These are phyloP conservation scores for Yamadazyma blattariae DNA, from an alignment of 1,139 yeast species.

Conservation along the genomic window DNA sequence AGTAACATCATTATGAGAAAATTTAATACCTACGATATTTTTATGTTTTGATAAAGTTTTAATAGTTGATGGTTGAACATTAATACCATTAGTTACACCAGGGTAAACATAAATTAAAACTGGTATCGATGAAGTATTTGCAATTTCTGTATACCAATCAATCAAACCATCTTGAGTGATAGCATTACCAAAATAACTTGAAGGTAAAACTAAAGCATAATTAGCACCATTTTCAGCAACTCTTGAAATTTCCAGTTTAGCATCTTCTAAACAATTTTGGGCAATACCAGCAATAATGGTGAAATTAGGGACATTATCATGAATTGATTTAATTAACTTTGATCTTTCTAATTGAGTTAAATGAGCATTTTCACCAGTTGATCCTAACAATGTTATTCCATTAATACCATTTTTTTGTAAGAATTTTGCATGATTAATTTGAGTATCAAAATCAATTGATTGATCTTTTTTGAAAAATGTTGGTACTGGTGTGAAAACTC, in stretches of 20 bases:
- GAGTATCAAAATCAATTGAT: slow-evolving; percentile 31
- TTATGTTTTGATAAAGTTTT: slow-evolving; percentile 32
- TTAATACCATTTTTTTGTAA: slow-evolving; percentile 27
- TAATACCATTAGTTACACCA: slow-evolving; percentile 41
- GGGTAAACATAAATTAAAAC: slow-evolving; percentile 50
- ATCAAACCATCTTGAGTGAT: slow-evolving; percentile 40
- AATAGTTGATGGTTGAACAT: slow-evolving; percentile 27
- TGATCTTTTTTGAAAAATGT: slow-evolving; percentile 33
- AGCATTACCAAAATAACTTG: slow-evolving; percentile 44
- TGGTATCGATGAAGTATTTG: slow-evolving; percentile 43
- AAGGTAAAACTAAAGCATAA: slow-evolving; percentile 42
- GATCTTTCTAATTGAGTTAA: slow-evolving; percentile 41
- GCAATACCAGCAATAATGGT: slow-evolving; percentile 47
- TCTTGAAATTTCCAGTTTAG: slow-evolving; percentile 32
- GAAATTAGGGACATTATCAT: slow-evolving; percentile 34
- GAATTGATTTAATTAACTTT: slow-evolving; percentile 26
- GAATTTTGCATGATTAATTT: slow-evolving; percentile 32
- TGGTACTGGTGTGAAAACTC: slow-evolving; percentile 37
- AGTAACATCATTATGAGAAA: slow-evolving; percentile 36
- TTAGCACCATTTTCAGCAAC: slow-evolving; percentile 43
- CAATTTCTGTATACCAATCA: slow-evolving; percentile 43
- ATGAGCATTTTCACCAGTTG: slow-evolving; percentile 48
- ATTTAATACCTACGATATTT: slow-evolving; percentile 48
- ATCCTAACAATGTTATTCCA: slow-evolving; percentile 35
- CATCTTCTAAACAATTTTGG: slow-evolving; percentile 37